Base-by-base conservation (phyloP, 345 rosid species). In the Hibiscus trionum region DNA sequence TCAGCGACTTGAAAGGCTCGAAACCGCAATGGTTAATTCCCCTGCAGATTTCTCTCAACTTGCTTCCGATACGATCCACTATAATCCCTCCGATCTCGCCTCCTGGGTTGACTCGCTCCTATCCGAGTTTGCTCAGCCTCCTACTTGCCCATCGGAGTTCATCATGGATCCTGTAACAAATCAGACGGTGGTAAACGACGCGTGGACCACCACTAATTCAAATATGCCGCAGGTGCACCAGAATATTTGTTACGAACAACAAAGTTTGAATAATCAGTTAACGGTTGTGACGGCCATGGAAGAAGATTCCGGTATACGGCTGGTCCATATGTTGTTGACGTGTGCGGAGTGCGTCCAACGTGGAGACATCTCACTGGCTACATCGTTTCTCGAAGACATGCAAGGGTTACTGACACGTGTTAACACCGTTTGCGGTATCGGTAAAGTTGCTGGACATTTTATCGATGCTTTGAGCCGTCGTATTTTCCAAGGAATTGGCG, bases 401-500 rank as follows among this genome's bases (percentile, higher is more conserved):
- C 84, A 73, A 69, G 81, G 78, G 1, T 73, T 88, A 58, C 82
- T 89, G 55, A 79, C 75, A 0, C 87, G 76, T 59, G 85, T 90
- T 33, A 80, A 84, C 75, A 78, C 85, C 21, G 79, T 71, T 11
- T 71, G 86, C 60, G 93, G 88, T 6, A 91, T 91, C 80, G 89
- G 98, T 0, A 94, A 91, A 81, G 95, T 91, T 24, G 95, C 91
- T 19, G 83, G 88, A 0, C 89, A 79, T 75, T 94, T 91, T 77
- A 83, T 86, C 52, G 90, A 91, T 64, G 97, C 93, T 4, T 68
- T 91, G 52, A 77, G 83, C 67, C 87, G 88, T 63, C 85, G 97
- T 64, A 75, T 87, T 42, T 66, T 80, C 31, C 75, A 73, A 12
- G 80, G 55, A 56, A 69, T 57, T 12, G 73, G 74, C 64, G 31